Base-by-base conservation (phyloP, 768 basidiomycete genomes). In the Mycena rosella region DNA sequence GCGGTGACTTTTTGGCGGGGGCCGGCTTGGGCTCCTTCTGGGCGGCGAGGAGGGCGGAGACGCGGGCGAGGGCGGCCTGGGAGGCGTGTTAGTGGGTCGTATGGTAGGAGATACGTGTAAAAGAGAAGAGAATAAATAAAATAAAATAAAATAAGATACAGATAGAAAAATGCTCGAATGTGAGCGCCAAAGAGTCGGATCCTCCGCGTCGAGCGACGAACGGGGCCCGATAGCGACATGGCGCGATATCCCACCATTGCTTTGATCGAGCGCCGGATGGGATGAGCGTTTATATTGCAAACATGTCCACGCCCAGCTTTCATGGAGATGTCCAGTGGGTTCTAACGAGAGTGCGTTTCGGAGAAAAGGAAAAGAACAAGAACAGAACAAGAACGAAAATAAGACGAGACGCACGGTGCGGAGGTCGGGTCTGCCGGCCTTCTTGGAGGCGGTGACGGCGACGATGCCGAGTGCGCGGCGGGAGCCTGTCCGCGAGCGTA, bases 231-330 rank as follows among this genome's bases (percentile, higher is more conserved):
- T 91, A 92, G 91, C 89, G 90, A 90, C 87, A 87, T 86, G 89
- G 86, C 82, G 85, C 83, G 82, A 67, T 86, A 78, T 81, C 83
- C n/a, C 83, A 77, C 40, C 74, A 74, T 80, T 78, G 83, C 84
- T 85, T 88, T 89, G 90, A 90, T 88, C 87, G 84, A 44, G 32
- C 59, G 76, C 85, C 85, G 77, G 74, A 67, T 74, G 78, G n/a
- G 78, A 78, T 74, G 77, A 78, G 78, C 68, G 78, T 84, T 84
- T 73, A 80, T 95, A 80, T 95, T 89, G 93, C 93, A 95, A 87
- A 92, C 92, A 82, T 93, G 90, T 95, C 93, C 92, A 95, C 93
- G 88, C 93, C 92, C 92, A 86, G 82, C 92, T 85, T 91, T 94
- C 92, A 90, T 90, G 78, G 80, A 81, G 85, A 79, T 73, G 78